Evolutionary conservation across 2,329 filamentous ascomycete species (phyloP), one percentile per base, ranked within the genome.

Genomic region (Diaporthe sp.): DNA sequence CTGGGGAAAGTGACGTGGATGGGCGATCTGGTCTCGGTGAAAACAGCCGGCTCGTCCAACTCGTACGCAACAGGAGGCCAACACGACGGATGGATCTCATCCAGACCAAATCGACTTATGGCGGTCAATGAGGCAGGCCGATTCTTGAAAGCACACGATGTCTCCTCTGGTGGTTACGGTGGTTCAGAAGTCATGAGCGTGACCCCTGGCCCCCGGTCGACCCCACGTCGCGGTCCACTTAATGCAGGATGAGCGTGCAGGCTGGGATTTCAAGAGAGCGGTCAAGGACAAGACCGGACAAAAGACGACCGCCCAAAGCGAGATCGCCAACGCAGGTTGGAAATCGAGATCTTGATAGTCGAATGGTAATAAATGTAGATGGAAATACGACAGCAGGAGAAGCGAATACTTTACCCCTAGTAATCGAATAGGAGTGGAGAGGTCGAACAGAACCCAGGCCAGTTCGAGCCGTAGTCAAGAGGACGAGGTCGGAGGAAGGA

Each of bases 141-240:
- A 40, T 45, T 17, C 3, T n/a, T 10, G 61, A 52, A n/a, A 54
- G 40, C 57, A 64, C 69, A 64, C 45, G 69, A 72, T 72, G 45
- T 54, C 28, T 61, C 22, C 28, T 50, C 15, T 61, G 69, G 69
- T 72, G 57, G 68, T 54, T 66, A 50, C 50, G 61, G 61, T 68
- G 52, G 42, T 71, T 50, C 58, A 67, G n/a, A 52, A 67, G 66
- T 60, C 67, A 50, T 40, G 61, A 52, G n/a, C 38, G 54, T 45
- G 67, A 47, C 70, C 57, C 52, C 69, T 47, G 60, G 61, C 54
- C 60, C 64, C 70, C 54, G 45, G 61, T 72, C 73, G 52, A 54
- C 70, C 60, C 72, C 74, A 76, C 72, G 74, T 33, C 22, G 42
- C 28, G 74, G 55, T 72, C 72, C 74, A 74, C 74, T 47, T 19